phyloP scores from a whole-genome alignment of 306 rosid species.

The Rubus parviflorus region DNA sequence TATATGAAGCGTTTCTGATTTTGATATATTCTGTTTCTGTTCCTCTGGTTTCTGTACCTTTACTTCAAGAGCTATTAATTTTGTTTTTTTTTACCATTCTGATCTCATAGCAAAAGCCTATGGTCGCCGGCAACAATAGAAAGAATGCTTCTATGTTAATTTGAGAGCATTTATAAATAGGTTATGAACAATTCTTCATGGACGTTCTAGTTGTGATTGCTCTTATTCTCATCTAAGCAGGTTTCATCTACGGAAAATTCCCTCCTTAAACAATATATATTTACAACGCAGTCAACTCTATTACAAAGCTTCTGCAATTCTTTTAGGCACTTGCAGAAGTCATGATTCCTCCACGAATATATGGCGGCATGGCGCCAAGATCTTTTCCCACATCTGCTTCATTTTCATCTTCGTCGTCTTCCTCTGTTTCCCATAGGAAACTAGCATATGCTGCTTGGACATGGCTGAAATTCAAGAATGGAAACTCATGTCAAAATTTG shows the following conservation, averaged over 20 bases:
- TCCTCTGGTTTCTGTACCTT: neutral
- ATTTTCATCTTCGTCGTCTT: constrained; percentile 33
- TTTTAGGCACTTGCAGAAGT: constrained; percentile 52
- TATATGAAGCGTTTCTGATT: constrained; percentile 9
- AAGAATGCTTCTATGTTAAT: neutral
- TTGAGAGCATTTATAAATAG: neutral
- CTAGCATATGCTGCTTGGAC: constrained; percentile 86
- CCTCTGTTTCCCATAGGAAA: constrained; percentile 87
- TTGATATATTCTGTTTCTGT: constrained; percentile 7
- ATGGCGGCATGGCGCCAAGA: constrained; percentile 23
- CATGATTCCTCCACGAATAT: constrained; percentile 33
- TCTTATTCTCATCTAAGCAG: neutral
- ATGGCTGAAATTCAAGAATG: constrained; percentile 51
- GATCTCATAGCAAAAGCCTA: neutral
- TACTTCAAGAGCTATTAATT: neutral
- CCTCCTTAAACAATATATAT: neutral
- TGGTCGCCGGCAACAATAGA: neutral
- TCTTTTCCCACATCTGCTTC: constrained; percentile 10
- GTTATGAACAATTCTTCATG: neutral
- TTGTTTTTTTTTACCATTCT: neutral
- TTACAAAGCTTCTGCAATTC: neutral
- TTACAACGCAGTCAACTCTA: neutral
- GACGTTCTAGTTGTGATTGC: neutral
- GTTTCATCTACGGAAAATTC: neutral
- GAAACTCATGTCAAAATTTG: constrained; percentile 13